These are phyloP conservation scores for Coprinopsis sp. DNA, from an alignment of 768 basidiomycete species.

Conservation along the genomic window DNA sequence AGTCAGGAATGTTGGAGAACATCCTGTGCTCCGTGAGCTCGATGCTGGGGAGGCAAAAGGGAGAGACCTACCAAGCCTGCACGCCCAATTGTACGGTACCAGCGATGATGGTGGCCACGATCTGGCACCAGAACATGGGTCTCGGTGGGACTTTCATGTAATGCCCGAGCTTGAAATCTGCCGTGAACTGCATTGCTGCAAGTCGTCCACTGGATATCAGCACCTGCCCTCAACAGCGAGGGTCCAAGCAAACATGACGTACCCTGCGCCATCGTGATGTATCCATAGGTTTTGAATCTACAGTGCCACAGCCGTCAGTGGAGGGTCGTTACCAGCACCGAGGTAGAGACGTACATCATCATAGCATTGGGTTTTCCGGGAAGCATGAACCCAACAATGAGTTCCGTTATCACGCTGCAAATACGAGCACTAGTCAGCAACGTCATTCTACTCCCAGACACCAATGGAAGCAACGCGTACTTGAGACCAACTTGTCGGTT, in stretches of 20 bases:
- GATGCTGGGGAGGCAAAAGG: not conserved
- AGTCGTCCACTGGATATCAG: slow-evolving; percentile 15
- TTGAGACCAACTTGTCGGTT: slow-evolving; percentile 67
- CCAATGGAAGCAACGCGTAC: slow-evolving; percentile 23
- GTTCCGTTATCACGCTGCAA: slow-evolving; percentile 63
- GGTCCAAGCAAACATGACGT: not conserved
- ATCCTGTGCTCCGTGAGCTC: slow-evolving; percentile 37
- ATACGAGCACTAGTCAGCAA: not conserved
- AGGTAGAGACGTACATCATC: slow-evolving; percentile 50
- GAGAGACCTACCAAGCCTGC: slow-evolving; percentile 48
- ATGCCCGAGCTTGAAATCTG: slow-evolving; percentile 75
- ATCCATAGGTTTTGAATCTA: slow-evolving; percentile 51
- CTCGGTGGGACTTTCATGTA: slow-evolving; percentile 46
- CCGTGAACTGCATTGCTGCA: slow-evolving; percentile 61
- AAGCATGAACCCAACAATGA: slow-evolving; percentile 59
- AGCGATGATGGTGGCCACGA: slow-evolving; percentile 56
- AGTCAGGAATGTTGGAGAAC: slow-evolving; percentile 46
- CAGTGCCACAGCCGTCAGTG: not conserved
- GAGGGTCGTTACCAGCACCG: not conserved
- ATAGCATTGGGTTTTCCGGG: slow-evolving; percentile 59
- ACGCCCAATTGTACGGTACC: slow-evolving; percentile 66
- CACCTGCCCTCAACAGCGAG: not conserved
- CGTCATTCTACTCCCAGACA: not conserved
- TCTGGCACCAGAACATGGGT: slow-evolving; percentile 65
- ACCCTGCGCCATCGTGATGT: slow-evolving; percentile 58